Evolutionary conservation across 2,329 filamentous ascomycete species (phyloP), one percentile per base, ranked within the genome.

Genomic region (Apiospora malaysiana): DNA sequence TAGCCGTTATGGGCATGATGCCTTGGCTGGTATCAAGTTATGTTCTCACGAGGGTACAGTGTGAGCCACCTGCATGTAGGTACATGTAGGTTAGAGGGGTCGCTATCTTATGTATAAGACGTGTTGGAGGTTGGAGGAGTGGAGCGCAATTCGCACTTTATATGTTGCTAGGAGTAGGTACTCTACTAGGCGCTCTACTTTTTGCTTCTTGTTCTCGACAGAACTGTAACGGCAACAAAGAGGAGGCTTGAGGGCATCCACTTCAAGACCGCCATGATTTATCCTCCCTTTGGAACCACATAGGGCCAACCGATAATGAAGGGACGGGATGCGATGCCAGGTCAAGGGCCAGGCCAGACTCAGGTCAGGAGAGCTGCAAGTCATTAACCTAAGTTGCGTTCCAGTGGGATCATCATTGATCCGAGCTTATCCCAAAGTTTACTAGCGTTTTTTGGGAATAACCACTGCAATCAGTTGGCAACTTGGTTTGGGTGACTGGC

Each of bases 351-450:
- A 45, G 42, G 2, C 37, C 37, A 40, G 42, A 18, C 3, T 32
- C 51, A 59, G 51, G 25, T 4, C 14, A 18, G 27, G 27, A 59
- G 51, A 59, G 25, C 49, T 16, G 25, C 47, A 51, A 49, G 47
- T 51, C 47, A 51, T 51, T 16, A n/a, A n/a, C n/a, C n/a, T n/a
- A 27, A 32, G 25, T n/a, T 23, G 46, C 40, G 40, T 42, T 42
- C 4, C 40, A 42, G 40, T 8, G 32, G 56, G 56, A 63, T n/a
- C 21, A 63, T 63, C 56, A 10, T 63, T 63, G 56, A 63, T 63
- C 56, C 56, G 56, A 63, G 56, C 56, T 63, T 63, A 40, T 63
- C 32, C 56, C 8, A 40, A 40, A 63, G 56, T 40, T n/a, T 40
- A 63, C 56, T 63, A 63, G 56, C 56, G 56, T 1, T 14, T 21